Conservation (phyloP, 2,329 filamentous ascomycete genomes). For the Colletotrichum sp. region DNA sequence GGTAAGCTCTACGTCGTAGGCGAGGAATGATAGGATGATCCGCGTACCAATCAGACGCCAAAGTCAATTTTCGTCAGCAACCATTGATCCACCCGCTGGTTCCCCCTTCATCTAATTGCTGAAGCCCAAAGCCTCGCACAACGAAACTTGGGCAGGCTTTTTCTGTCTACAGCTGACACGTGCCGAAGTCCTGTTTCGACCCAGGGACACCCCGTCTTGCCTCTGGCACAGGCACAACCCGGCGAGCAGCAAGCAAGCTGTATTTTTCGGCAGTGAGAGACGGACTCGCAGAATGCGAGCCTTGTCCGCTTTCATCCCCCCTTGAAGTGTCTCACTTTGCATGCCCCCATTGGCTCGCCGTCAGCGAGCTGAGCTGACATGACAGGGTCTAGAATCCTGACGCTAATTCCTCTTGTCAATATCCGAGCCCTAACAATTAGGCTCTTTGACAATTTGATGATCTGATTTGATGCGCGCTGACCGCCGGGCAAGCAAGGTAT, state of each 20-base stretch:
- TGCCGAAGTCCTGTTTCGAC: neutral
- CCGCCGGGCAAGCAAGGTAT: neutral
- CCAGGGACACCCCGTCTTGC: neutral
- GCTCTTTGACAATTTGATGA: neutral
- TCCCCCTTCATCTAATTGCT: neutral
- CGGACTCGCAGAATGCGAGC: slow-evolving; percentile 1
- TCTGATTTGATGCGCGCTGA: slow-evolving; percentile 2
- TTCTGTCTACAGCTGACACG: neutral
- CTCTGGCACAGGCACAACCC: neutral
- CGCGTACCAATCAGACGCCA: neutral
- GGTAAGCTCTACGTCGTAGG: neutral
- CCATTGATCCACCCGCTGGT: neutral
- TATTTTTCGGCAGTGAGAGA: neutral
- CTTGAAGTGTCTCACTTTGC: neutral
- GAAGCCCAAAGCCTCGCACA: neutral
- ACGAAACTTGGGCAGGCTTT: neutral
- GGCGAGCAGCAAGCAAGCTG: neutral
- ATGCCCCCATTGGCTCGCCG: neutral
- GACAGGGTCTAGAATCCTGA: slow-evolving; percentile 5
- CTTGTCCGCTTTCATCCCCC: neutral
- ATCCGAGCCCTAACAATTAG: slow-evolving; percentile 15
- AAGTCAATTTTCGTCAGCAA: neutral
- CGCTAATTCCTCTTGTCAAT: slow-evolving; percentile 13
- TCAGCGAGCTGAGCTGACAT: neutral
- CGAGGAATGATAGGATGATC: neutral